Percentiles rank a stretch among this genome's conserved stretches.
Conservation (phyloP, 495 filamentous ascomycete genomes). For the Cetradonia linearis region DNA sequence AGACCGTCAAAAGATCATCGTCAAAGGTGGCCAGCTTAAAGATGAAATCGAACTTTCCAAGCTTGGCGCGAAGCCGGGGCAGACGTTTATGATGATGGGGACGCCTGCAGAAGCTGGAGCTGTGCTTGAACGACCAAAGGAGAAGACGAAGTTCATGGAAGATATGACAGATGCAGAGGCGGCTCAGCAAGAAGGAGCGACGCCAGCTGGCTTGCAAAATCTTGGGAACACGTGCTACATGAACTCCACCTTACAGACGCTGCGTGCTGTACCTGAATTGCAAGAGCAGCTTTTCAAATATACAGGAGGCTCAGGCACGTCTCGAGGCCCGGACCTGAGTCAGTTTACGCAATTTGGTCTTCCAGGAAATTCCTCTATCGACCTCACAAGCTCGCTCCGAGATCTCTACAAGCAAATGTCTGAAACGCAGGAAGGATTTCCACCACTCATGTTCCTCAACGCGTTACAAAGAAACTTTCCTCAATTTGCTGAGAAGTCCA, state of each 20-base stretch:
- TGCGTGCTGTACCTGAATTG: constrained; percentile 83
- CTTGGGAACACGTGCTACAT: constrained; percentile 97
- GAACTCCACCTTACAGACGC: constrained; percentile 86
- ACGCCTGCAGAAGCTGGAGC: constrained; percentile 57
- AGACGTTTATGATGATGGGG: constrained; percentile 95
- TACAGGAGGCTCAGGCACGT: constrained; percentile 24
- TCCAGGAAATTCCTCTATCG: constrained; percentile 42
- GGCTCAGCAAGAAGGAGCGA: constrained; percentile 71
- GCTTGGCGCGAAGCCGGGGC: constrained; percentile 73
- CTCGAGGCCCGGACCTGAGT: constrained; percentile 40
- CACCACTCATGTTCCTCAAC: constrained; percentile 75
- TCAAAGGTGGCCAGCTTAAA: constrained; percentile 90
- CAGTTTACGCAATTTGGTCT: constrained; percentile 51
- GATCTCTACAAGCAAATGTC: constrained; percentile 92
- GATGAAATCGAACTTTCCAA: constrained; percentile 83
- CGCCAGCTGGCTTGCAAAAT: constrained; percentile 81
- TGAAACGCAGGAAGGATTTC: constrained; percentile 78
- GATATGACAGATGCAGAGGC: constrained; percentile 96
- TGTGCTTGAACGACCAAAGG: constrained; percentile 61
- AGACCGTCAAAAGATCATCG: constrained; percentile 86
- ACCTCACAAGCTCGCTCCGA: constrained; percentile 70
- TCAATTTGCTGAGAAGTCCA: constrained; percentile 85
- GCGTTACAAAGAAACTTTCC: constrained; percentile 72
- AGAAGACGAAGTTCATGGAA: constrained; percentile 79
- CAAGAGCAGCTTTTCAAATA: constrained; percentile 71